Percentiles rank a stretch among this genome's conserved stretches.
Evolutionary conservation across 2,329 filamentous ascomycete species (phyloP).

Genomic region (Diaporthe capsici): DNA sequence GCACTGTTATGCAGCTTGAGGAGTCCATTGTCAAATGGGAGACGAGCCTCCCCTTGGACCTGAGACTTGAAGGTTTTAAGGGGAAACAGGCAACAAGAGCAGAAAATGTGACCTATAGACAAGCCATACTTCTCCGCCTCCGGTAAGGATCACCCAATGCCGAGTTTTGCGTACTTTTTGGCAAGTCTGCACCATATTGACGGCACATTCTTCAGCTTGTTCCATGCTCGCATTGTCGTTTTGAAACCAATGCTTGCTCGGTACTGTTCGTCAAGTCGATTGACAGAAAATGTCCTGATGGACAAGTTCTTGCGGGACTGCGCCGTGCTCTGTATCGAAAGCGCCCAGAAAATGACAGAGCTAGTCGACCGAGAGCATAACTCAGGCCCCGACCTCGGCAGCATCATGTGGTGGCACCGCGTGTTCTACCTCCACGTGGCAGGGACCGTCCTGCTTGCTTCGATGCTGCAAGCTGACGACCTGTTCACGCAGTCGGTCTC

Average conservation of each 20-base stretch:
- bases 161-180: neutral
- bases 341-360: conserved; percentile 7
- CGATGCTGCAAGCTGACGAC: conserved; percentile 45
- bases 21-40: conserved; percentile 20
- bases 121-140: conserved; percentile 14
- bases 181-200: conserved; percentile 4
- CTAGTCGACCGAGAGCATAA: neutral
- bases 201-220: neutral
- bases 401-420: conserved; percentile 43
- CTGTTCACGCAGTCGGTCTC: conserved; percentile 47
- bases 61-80: neutral
- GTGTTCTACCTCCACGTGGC: conserved; percentile 44
- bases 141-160: conserved; percentile 8
- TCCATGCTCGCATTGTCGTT: conserved; percentile 38
- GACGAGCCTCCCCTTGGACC: neutral
- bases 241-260: conserved; percentile 35
- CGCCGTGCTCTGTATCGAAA: conserved; percentile 26
- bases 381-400: neutral
- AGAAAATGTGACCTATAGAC: neutral
- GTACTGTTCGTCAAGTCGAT: conserved; percentile 16
- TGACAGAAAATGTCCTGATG: neutral
- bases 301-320: conserved; percentile 37
- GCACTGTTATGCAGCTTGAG: conserved; percentile 10
- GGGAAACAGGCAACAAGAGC: neutral
- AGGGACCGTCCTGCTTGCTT: conserved; percentile 41